These are phyloP conservation scores for Suillus discolor DNA, from an alignment of 768 basidiomycete species.

Conservation along the genomic window DNA sequence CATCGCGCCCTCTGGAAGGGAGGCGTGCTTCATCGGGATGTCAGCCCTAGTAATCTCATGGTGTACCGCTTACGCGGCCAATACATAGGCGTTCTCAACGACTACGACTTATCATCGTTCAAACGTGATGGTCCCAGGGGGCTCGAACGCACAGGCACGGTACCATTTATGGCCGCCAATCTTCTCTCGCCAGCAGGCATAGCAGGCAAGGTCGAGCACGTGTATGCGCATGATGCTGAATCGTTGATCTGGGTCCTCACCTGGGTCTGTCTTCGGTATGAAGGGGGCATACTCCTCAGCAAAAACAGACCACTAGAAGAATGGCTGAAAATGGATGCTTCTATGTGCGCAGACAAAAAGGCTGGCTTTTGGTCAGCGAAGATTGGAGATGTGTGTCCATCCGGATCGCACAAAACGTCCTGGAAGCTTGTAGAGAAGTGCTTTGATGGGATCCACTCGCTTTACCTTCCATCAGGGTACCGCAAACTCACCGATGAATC, in stretches of 20 bases:
- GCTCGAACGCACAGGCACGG: conserved; percentile 16
- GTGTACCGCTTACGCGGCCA: not conserved
- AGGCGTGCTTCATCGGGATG: not conserved
- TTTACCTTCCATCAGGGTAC: accelerated
- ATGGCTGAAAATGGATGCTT: too few species aligned
- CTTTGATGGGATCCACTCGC: not conserved
- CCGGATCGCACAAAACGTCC: too few species aligned
- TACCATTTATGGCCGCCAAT: conserved; percentile 14
- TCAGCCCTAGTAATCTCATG: not conserved
- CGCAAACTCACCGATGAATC: not conserved
- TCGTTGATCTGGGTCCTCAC: too few species aligned
- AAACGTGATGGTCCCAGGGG: not conserved
- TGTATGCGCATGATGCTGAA: too few species aligned
- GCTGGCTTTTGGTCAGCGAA: too few species aligned
- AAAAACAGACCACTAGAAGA: too few species aligned
- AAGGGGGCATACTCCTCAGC: not conserved
- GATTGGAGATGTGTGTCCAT: too few species aligned
- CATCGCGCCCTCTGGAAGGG: conserved; percentile 10
- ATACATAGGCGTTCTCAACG: not conserved
- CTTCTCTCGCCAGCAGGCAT: not conserved
- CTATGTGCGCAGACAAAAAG: too few species aligned
- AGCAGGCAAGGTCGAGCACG: too few species aligned
- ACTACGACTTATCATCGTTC: conserved; percentile 11
- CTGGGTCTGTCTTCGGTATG: too few species aligned
- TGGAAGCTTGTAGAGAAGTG: too few species aligned